These are phyloP conservation scores for Botrytis aclada DNA, from an alignment of 2,329 filamentous ascomycete species.

Conservation along the genomic window DNA sequence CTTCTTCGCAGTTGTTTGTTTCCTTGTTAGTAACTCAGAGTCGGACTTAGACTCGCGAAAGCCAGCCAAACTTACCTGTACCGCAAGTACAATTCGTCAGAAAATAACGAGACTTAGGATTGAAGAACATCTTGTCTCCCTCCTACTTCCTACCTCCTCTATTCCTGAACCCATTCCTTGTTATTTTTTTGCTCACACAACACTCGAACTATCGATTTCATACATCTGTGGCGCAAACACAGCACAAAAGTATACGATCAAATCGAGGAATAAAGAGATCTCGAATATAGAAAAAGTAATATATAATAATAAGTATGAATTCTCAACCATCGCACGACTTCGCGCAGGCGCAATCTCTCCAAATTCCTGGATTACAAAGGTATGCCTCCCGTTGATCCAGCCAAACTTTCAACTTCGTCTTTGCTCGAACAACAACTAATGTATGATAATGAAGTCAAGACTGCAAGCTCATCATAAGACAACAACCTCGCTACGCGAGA, in stretches of 20 bases:
- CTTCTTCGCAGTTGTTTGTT: neutral
- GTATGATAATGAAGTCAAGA: constrained; percentile 45
- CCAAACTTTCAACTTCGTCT: neutral
- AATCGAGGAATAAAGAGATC: constrained; percentile 1
- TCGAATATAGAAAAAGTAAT: constrained; percentile 13
- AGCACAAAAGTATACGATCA: neutral
- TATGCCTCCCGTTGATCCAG: constrained; percentile 21
- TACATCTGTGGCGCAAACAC: neutral
- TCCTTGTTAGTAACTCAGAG: neutral
- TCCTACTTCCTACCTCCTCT: neutral
- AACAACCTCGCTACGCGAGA: constrained; percentile 65
- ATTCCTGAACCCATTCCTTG: neutral
- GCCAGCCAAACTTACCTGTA: neutral
- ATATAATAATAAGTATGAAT: constrained; percentile 23
- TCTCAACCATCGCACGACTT: constrained; percentile 30
- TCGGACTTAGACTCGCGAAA: neutral
- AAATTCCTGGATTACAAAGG: constrained; percentile 29
- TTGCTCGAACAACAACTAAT: constrained; percentile 32
- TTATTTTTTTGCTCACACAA: neutral
- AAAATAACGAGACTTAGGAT: neutral
- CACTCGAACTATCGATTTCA: constrained; percentile 12
- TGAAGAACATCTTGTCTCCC: neutral
- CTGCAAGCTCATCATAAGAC: constrained; percentile 58
- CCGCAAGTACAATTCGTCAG: neutral
- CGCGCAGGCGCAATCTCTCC: constrained; percentile 28